phyloP scores from a whole-genome alignment of 257 asterid genomes.

The Plantago ovata region DNA sequence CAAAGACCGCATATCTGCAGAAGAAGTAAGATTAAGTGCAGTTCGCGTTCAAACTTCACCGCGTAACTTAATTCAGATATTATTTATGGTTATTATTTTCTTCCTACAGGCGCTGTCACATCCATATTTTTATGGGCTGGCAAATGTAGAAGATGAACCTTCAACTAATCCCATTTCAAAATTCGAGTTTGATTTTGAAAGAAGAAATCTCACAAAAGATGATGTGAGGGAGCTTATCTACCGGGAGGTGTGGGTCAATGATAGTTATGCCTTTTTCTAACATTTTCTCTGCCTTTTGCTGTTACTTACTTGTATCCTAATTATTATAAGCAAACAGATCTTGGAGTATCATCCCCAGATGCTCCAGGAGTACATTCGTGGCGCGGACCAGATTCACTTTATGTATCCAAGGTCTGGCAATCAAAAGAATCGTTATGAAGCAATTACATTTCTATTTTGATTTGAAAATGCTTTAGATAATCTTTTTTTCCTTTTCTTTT shows the following conservation, averaged over 20 bases:
- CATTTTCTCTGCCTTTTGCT: conserved; percentile 11
- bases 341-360: conserved; percentile 93
- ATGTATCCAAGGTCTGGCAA: conserved; percentile 79
- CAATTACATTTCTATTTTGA: conserved; percentile 2
- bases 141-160: conserved; percentile 63
- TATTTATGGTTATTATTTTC: no score
- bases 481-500: background rate
- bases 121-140: conserved; percentile 57
- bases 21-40: conserved; percentile 38
- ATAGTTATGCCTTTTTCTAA: background rate
- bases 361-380: conserved; percentile 72
- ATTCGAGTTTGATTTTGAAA: conserved; percentile 64
- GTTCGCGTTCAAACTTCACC: background rate
- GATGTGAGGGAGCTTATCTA: conserved; percentile 65
- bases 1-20: conserved; percentile 70
- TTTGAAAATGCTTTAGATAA: background rate
- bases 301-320: conserved; percentile 31
- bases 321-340: conserved; percentile 46
- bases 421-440: conserved; percentile 9
- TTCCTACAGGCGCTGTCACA: conserved; percentile 56
- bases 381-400: conserved; percentile 62
- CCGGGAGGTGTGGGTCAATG: conserved; percentile 47
- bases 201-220: conserved; percentile 54
- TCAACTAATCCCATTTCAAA: conserved; percentile 56
- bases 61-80: background rate